Base-by-base conservation (phyloP, 148 eudicot species). In the Silene latifolia region DNA sequence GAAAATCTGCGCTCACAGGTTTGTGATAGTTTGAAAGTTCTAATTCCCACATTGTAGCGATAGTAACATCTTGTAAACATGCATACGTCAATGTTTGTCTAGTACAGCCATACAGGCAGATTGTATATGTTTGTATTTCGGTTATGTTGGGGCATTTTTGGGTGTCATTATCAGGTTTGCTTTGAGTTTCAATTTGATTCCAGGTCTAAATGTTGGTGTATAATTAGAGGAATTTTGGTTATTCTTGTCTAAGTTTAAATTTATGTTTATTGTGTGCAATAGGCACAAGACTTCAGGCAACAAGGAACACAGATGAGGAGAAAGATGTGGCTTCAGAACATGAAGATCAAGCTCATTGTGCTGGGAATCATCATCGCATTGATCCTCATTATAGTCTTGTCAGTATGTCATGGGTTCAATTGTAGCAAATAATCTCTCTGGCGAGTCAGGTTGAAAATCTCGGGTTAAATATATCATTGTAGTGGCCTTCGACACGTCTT, bases 321-420 rank as follows among this genome's bases (percentile, higher is more conserved):
- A 71, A 85, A 85, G 79, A 85, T 85, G 87, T 85, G 87, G 87
- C 72, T 85, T 61, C 87, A 85, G 62, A 85, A 85, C 78, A 85
- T 85, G 87, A 85, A 85, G 81, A 85, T 85, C 75, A 85, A 85
- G 81, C 87, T 85, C 63, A 85, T 85, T 14, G 87, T 85, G 54
- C 65, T 85, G 81, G 87, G 85, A 47, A 85, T 85, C 79, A 85
- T 85, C 71, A 74, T 85, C 9, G 87, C 87, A 9, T 77, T 85
- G 83, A 85, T 85, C 81, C 87, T 85, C 25, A 85, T 85, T 74
- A 85, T 85, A 54, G 80, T 85, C 60, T 74, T 85, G 75, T 85
- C 87, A 17, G 81, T 85, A 42, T 85, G 87, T 74, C 85, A 85
- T 42, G 87, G 87, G 13, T 85, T 85, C 67, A 70, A 82, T 48